Evolutionary conservation across 176 grass and related monocot genomes (phyloP).

Genomic region (Poa pratensis): DNA sequence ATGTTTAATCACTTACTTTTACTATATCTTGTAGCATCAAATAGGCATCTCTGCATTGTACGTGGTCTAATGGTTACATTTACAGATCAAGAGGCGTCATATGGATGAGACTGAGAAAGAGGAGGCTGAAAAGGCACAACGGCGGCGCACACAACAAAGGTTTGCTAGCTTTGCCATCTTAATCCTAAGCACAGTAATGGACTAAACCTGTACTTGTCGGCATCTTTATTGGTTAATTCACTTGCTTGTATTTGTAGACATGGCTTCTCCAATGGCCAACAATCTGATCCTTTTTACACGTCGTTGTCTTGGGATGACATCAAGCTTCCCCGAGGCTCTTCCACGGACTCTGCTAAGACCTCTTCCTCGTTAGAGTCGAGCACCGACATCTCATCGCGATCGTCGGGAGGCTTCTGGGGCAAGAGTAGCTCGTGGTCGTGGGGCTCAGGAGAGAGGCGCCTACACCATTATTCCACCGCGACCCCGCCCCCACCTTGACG

Average conservation of each 20-base stretch:
- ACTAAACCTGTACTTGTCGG: not conserved
- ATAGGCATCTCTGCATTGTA: not conserved
- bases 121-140: not conserved
- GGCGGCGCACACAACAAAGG: not conserved
- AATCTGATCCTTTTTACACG: not conserved
- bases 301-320: not conserved
- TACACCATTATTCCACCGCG: too few relatives aligned
- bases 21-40: not conserved
- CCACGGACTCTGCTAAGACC: not conserved
- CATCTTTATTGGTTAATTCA: not conserved
- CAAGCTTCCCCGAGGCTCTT: not conserved
- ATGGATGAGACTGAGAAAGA: not conserved
- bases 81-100: not conserved
- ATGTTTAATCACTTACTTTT: not conserved
- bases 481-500: too few relatives aligned
- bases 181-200: not conserved
- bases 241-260: not conserved
- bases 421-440: not conserved
- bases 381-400: not conserved
- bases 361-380: not conserved
- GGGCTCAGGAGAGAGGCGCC: conserved; percentile 1
- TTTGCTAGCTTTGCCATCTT: not conserved
- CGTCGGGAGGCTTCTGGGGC: not conserved
- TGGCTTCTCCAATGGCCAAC: not conserved
- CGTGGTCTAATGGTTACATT: not conserved